Base-by-base conservation (phyloP, 2,329 filamentous ascomycete species). In the Immersiporthe knoxdaviesiana region DNA sequence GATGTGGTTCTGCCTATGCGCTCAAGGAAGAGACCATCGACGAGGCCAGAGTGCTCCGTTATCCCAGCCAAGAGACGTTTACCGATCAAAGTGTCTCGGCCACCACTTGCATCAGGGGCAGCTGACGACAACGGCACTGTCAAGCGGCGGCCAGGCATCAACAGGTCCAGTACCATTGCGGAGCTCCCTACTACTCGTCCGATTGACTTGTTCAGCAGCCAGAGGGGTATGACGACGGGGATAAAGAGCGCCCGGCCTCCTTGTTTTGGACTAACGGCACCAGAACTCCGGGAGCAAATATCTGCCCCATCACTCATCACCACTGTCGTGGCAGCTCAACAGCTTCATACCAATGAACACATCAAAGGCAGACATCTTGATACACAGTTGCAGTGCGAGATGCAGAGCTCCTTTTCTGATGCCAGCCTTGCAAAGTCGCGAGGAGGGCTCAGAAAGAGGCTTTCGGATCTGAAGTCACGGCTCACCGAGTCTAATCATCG, bases 401-500 rank as follows among this genome's bases (percentile, higher is more conserved):
- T 71, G 37, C 69, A 68, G 11, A 73, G 72, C 39, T 72, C 72
- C 11, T 69, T 75, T 52, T 73, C 73, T 0, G 64, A 72, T 27
- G 68, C 61, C 21, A 70, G 64, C 16, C 50, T 70, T 27, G 68
- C 62, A 14, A 70, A 54, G 50, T 72, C 71, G 3, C 70, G 72
- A 2, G 72, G 70, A 41, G 72, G 73, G n/a, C 65, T 76, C 67
- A 73, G 66, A 50, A 76, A 72, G 30, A 70, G 74, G 0, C 63
- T 77, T 27, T 75, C 76, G 10, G 69, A 76, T 56, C 63, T 77
- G 21, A 73, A 70, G 18, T 68, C 69, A 10, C 72, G 72, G 5
- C 67, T 76, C 16, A 68, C 68, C 16, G 74, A 75, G 16, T 62
- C 72, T 24, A 68, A 73, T 8, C 50, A 71, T 41, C 71, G 64